A percentile compares a stretch with the other conserved stretches of the same genome.
These are phyloP conservation scores for Podospora didyma DNA, from an alignment of 495 filamentous ascomycete genomes.

Conservation along the genomic window DNA sequence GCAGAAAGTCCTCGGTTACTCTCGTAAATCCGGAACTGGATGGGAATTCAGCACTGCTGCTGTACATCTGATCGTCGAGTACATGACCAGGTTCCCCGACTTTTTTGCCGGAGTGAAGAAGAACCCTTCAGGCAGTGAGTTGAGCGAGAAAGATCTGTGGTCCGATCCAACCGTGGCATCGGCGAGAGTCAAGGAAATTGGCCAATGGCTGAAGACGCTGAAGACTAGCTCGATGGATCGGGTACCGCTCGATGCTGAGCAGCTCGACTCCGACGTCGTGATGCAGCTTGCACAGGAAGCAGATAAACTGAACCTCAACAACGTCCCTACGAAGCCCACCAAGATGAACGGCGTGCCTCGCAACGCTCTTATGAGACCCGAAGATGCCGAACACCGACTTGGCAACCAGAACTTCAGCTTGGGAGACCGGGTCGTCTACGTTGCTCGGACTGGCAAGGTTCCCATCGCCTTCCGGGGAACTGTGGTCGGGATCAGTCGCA, in stretches of 20 bases:
- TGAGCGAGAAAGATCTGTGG: conserved; percentile 78
- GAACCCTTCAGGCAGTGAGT: conserved; percentile 48
- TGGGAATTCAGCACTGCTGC: conserved; percentile 96
- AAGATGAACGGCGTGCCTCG: conserved; percentile 76
- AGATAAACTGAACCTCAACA: conserved; percentile 50
- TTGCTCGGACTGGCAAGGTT: conserved; percentile 88
- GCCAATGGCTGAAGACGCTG: conserved; percentile 82
- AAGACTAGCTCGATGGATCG: conserved; percentile 88
- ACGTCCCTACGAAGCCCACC: conserved; percentile 40
- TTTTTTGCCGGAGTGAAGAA: conserved; percentile 84
- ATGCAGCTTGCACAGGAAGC: conserved; percentile 74
- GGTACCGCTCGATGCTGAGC: conserved; percentile 91
- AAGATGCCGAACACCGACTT: conserved; percentile 86
- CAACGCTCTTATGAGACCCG: conserved; percentile 80
- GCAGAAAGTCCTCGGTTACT: conserved; percentile 94
- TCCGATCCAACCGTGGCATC: conserved; percentile 60
- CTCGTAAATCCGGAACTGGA: conserved; percentile 72
- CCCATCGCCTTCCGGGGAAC: conserved; percentile 91
- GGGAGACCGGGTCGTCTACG: conserved; percentile 90
- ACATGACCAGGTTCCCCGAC: conserved; percentile 91
- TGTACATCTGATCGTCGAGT: conserved; percentile 71
- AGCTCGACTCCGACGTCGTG: conserved; percentile 88
- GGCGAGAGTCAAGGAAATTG: conserved; percentile 78
- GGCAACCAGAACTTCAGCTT: conserved; percentile 79
- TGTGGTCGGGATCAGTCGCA: conserved; percentile 85